Base-by-base conservation (phyloP, 768 basidiomycete genomes). In the Suillus brevipes region DNA sequence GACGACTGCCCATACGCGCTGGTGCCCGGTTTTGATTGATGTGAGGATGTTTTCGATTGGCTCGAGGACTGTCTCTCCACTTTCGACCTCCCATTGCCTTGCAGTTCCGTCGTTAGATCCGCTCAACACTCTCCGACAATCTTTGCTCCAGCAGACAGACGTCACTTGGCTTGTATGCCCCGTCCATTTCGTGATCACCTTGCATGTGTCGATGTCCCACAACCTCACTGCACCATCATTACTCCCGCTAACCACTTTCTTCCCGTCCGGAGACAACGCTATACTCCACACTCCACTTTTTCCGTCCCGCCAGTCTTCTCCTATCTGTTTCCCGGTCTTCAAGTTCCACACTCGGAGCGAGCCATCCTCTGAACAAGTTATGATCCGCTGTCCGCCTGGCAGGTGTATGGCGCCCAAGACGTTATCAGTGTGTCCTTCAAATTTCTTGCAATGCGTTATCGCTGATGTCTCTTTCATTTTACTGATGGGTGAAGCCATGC, bases 141-240 rank as follows among this genome's bases (percentile, higher is more conserved):
- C 9, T 20, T 16, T 16, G 31, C 50, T 52, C 50, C 50, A 52
- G 50, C 28, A 52, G 50, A 52, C 50, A 18, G 14, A 52, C 14
- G 1, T 1, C 25, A 28, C 50, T 8, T 0, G 0, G 0, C 2
- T 4, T 28, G 25, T 52, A 4, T 52, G 50, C 7, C 28, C 50
- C 16, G 3, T 52, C 50, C 25, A 28, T 31, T 18, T 52, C 2
- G 14, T 0, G 3, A 52, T 28, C 16, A 52, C 25, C 3, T 52
- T 31, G 16, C 50, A 16, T 18, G 50, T 31, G 25, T 52, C 25
- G 8, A 52, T 52, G 16, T 52, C 50, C 50, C 50, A 52, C 25
- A 52, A 16, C 25, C 16, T 52, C 25, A 52, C 50, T 28, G 25
- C 50, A 18, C 50, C 14, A 28, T 28, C 50, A 3, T 8, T 7